A percentile compares a stretch with the other conserved stretches of the same genome.
These are phyloP conservation scores for Phallus indusiatus DNA, from an alignment of 768 basidiomycete genomes.

Conservation along the genomic window DNA sequence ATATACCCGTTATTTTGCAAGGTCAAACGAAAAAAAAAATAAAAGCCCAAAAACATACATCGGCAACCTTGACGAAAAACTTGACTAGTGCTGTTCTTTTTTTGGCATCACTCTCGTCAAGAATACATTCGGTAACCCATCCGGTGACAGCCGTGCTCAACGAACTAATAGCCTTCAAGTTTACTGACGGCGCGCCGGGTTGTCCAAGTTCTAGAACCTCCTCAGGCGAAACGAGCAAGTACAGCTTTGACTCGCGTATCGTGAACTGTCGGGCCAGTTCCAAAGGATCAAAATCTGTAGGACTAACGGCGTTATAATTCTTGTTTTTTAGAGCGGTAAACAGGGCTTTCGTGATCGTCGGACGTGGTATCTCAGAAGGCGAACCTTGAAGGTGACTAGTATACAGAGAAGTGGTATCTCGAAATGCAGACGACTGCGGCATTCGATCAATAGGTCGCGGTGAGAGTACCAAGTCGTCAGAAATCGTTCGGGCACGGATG, in stretches of 20 bases:
- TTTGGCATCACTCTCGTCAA: slow-evolving; percentile 85
- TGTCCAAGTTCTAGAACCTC: slow-evolving; percentile 83
- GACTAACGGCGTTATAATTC: slow-evolving; percentile 48
- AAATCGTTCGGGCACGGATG: slow-evolving; percentile 38
- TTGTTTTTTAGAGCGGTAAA: slow-evolving; percentile 57
- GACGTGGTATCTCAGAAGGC: slow-evolving; percentile 70
- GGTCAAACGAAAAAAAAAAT: slow-evolving; percentile 2
- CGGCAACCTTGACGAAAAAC: slow-evolving; percentile 89
- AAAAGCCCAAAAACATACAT: slow-evolving; percentile 47
- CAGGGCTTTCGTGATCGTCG: slow-evolving; percentile 74
- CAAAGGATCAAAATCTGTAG: slow-evolving; percentile 89
- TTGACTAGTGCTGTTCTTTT: slow-evolving; percentile 71
- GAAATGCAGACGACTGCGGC: slow-evolving; percentile 22
- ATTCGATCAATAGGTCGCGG: slow-evolving; percentile 51
- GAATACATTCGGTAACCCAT: slow-evolving; percentile 91
- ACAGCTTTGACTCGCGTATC: slow-evolving; percentile 84
- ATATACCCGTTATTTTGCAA: slow-evolving; percentile 7
- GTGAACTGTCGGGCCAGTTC: slow-evolving; percentile 93
- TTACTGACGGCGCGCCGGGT: slow-evolving; percentile 50
- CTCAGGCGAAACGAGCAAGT: slow-evolving; percentile 76
- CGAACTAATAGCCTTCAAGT: slow-evolving; percentile 76
- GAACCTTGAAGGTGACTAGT: slow-evolving; percentile 17
- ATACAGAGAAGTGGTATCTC: neutral
- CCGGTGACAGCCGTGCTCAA: slow-evolving; percentile 91
- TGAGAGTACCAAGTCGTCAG: slow-evolving; percentile 26